These are phyloP conservation scores for Aspergillaceae sp. DNA, from an alignment of 2,329 filamentous ascomycete genomes.

Conservation along the genomic window DNA sequence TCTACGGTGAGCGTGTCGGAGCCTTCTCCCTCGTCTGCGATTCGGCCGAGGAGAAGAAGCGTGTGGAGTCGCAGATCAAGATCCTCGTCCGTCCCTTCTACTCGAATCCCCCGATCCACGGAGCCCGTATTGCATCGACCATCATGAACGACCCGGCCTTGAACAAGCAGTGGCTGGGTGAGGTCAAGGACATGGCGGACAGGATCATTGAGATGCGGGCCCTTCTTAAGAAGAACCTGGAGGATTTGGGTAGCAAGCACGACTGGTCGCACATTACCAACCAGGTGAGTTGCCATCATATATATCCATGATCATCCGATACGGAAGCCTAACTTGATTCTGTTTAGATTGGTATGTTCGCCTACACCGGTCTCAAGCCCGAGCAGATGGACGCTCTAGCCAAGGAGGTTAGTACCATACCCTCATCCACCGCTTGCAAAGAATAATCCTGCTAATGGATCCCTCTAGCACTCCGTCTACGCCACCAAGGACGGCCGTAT, in stretches of 20 bases:
- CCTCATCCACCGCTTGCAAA: no score
- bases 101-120: conserved; percentile 96
- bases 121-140: conserved; percentile 83
- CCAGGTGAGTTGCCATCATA: conserved; percentile 43
- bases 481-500: conserved; percentile 67
- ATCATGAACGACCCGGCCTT: conserved; percentile 80
- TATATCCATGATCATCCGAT: no score
- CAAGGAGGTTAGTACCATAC: conserved; percentile 56
- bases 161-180: conserved; percentile 87
- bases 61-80: conserved; percentile 95
- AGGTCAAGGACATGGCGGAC: conserved; percentile 98
- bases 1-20: conserved; percentile 96
- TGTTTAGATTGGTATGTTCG: conserved; percentile 86
- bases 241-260: conserved; percentile 89
- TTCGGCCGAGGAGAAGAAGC: conserved; percentile 83
- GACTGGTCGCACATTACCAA: conserved; percentile 98
- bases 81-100: conserved; percentile 94
- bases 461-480: conserved; percentile 75
- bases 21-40: conserved; percentile 89
- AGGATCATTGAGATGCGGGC: conserved; percentile 98
- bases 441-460: conserved; percentile 5
- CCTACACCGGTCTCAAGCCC: conserved; percentile 85
- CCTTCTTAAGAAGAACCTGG: conserved; percentile 86
- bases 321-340: no score
- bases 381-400: conserved; percentile 87